Percentiles rank a stretch among this genome's conserved stretches.
Evolutionary conservation across 148 eudicot species (phyloP).

Genomic region (Salicornia ramosissima): DNA sequence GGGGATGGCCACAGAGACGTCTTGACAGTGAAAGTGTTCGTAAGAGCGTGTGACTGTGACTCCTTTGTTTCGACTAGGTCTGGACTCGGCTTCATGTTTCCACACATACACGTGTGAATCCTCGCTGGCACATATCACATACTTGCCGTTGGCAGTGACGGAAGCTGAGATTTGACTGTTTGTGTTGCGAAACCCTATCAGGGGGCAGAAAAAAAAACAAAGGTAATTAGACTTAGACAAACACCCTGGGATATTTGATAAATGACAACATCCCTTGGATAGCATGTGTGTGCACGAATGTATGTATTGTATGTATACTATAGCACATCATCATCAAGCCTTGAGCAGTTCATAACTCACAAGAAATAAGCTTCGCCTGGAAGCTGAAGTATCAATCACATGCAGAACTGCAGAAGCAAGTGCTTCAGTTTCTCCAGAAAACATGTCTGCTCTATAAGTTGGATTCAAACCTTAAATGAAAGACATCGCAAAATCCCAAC

Average conservation of each 20-base stretch:
- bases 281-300: too few species aligned
- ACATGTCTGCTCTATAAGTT: neutral
- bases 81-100: conserved; percentile 78
- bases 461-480: neutral
- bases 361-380: neutral
- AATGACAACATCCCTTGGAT: neutral
- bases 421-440: neutral
- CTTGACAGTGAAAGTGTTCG: conserved; percentile 81
- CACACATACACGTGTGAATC: conserved; percentile 83
- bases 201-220: conserved; percentile 5
- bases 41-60: conserved; percentile 61
- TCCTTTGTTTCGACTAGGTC: conserved; percentile 65
- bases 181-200: conserved; percentile 76
- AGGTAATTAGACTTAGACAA: neutral
- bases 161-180: conserved; percentile 93
- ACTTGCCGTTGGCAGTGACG: conserved; percentile 64
- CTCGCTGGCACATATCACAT: conserved; percentile 82
- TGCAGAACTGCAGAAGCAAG: neutral
- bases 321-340: neutral
- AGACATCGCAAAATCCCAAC: neutral
- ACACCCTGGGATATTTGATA: neutral
- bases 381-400: neutral
- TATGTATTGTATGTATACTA: neutral
- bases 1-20: conserved; percentile 76
- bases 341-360: neutral